These are phyloP conservation scores for Lipomyces spencermartinsiae DNA, from an alignment of 805 yeast species.

Conservation along the genomic window DNA sequence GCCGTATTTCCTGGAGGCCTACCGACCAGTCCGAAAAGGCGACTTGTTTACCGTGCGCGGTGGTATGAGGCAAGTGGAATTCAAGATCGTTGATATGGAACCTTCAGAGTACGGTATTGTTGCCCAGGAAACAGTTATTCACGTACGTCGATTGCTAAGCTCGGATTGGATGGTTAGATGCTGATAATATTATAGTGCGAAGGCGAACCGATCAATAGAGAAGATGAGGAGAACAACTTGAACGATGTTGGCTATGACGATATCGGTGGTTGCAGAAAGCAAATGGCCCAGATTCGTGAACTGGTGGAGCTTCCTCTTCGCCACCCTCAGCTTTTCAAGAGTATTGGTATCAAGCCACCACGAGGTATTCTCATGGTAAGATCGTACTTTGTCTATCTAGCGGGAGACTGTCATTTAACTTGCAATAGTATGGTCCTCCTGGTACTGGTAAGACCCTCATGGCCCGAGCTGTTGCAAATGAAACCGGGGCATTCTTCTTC, in stretches of 20 bases:
- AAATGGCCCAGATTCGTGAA: constrained; percentile 99
- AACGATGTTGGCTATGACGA: constrained; percentile 99
- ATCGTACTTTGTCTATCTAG: not conserved
- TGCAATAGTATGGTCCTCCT: constrained; percentile 82
- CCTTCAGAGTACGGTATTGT: constrained; percentile 98
- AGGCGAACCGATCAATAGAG: constrained; percentile 98
- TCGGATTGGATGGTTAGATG: not conserved
- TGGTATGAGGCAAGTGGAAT: constrained; percentile 99
- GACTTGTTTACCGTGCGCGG: constrained; percentile 96
- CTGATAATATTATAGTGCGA: constrained; percentile 60
- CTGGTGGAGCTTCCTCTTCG: constrained; percentile 96
- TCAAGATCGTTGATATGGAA: constrained; percentile 97
- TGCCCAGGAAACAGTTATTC: constrained; percentile 97
- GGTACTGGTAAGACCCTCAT: constrained; percentile 99
- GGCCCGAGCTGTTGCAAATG: constrained; percentile 99
- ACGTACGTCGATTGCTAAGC: constrained; percentile 45
- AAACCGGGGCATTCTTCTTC: constrained; percentile 98
- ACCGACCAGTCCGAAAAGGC: constrained; percentile 97
- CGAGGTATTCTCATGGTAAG: constrained; percentile 85
- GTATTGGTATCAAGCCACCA: constrained; percentile 98
- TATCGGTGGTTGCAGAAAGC: constrained; percentile 98
- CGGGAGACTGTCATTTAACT: constrained; percentile 37
- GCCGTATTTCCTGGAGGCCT: constrained; percentile 98
- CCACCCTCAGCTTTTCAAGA: constrained; percentile 97
- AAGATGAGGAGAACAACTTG: constrained; percentile 95